phyloP scores from a whole-genome alignment of 2,329 filamentous ascomycete genomes.

The Stemphylium lycopersici region DNA sequence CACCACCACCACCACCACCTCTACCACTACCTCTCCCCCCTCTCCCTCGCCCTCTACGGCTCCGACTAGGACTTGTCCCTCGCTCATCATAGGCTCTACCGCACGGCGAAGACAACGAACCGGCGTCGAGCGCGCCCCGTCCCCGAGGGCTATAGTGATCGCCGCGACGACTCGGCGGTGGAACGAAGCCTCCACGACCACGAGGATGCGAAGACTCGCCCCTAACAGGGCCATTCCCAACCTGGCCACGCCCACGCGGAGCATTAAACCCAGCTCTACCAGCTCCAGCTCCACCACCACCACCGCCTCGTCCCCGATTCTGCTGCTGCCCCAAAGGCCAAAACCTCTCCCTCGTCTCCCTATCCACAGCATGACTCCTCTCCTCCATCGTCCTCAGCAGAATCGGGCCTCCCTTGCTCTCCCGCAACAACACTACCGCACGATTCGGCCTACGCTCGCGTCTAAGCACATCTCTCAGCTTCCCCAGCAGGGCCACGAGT shows the following conservation, averaged over 20 bases:
- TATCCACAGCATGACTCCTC: constrained; percentile 14
- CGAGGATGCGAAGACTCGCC: neutral
- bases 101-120: too few species aligned
- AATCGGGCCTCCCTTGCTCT: constrained; percentile 23
- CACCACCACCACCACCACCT: too few species aligned
- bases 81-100: too few species aligned
- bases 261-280: neutral
- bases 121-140: neutral
- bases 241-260: constrained; percentile 1
- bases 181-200: neutral
- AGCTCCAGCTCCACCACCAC: constrained; percentile 1
- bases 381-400: constrained; percentile 24
- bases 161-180: neutral
- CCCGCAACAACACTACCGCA: constrained; percentile 22
- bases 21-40: too few species aligned
- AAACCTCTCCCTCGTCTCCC: constrained; percentile 18
- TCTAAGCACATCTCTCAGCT: constrained; percentile 19
- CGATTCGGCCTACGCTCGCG: constrained; percentile 21
- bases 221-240: neutral
- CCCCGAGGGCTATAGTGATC: neutral
- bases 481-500: constrained; percentile 24
- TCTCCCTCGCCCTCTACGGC: too few species aligned
- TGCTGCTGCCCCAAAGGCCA: constrained; percentile 16
- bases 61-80: too few species aligned
- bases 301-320: neutral